Evolutionary conservation across 805 yeast genomes (phyloP).

Genomic region (Wickerhamiella australiensis): DNA sequence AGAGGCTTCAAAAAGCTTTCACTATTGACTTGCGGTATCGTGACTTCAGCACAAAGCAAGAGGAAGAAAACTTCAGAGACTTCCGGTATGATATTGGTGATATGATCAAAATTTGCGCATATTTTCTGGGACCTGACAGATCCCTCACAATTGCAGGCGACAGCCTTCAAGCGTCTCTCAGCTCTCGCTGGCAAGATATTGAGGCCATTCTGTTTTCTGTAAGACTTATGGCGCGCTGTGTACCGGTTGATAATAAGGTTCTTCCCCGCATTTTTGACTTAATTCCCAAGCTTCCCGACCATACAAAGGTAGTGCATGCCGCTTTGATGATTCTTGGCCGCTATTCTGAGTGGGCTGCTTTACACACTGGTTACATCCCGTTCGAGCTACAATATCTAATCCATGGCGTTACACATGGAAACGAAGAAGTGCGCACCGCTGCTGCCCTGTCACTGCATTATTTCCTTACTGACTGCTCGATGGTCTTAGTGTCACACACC

Average conservation of each 20-base stretch:
- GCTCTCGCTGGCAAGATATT: slow-evolving; percentile 48
- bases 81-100: slow-evolving; percentile 97
- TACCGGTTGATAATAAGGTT: slow-evolving; percentile 25
- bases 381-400: slow-evolving; percentile 75
- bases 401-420: slow-evolving; percentile 45
- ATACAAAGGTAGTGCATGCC: slow-evolving; percentile 78
- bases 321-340: slow-evolving; percentile 90
- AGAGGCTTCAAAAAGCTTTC: slow-evolving; percentile 47
- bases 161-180: background rate
- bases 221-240: slow-evolving; percentile 91
- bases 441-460: slow-evolving; percentile 90
- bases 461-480: slow-evolving; percentile 83
- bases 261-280: slow-evolving; percentile 8
- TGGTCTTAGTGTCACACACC: slow-evolving; percentile 48
- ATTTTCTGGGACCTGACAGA: slow-evolving; percentile 64
- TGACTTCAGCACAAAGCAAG: slow-evolving; percentile 49
- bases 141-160: slow-evolving; percentile 36
- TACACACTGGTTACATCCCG: slow-evolving; percentile 72
- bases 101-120: slow-evolving; percentile 90
- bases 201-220: slow-evolving; percentile 85
- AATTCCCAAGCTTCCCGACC: slow-evolving; percentile 43
- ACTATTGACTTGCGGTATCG: slow-evolving; percentile 57
- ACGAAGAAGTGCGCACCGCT: slow-evolving; percentile 54
- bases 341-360: slow-evolving; percentile 88
- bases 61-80: slow-evolving; percentile 83